Evolutionary conservation across 371 early-diverging fungal species (phyloP).

Genomic region (Rhizopus stolonifer): DNA sequence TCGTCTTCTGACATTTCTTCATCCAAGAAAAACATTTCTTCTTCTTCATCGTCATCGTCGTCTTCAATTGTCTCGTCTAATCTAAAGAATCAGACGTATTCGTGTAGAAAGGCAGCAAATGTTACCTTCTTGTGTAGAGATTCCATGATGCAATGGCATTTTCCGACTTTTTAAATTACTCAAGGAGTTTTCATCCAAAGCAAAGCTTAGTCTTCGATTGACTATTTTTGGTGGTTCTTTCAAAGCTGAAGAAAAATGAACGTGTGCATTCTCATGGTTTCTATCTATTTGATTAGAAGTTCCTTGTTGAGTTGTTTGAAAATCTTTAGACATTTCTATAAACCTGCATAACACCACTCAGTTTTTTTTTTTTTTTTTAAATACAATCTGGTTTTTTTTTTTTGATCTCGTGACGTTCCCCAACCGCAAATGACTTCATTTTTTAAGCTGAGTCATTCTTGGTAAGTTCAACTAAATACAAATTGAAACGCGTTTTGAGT

Average conservation of each 20-base stretch:
- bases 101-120: not conserved
- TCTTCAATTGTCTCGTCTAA: not conserved
- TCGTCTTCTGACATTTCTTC: slow-evolving; percentile 37
- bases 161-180: slow-evolving; percentile 13
- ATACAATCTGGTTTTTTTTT: no score
- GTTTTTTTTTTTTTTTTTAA: not conserved
- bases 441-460: not conserved
- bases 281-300: not conserved
- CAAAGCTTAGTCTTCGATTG: slow-evolving; percentile 17
- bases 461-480: no score
- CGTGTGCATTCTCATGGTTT: not conserved
- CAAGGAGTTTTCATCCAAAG: slow-evolving; percentile 29
- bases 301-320: not conserved
- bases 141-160: slow-evolving; percentile 6
- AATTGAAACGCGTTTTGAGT: no score
- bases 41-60: slow-evolving; percentile 26
- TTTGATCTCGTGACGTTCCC: not conserved
- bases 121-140: not conserved
- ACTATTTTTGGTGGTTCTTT: slow-evolving; percentile 12
- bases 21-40: slow-evolving; percentile 48
- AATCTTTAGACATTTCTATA: not conserved
- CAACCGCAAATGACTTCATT: not conserved
- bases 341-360: not conserved
- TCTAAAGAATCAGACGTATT: not conserved
- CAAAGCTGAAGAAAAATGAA: not conserved